phyloP scores from a whole-genome alignment of 768 basidiomycete species.

The Boletellus sp. region DNA sequence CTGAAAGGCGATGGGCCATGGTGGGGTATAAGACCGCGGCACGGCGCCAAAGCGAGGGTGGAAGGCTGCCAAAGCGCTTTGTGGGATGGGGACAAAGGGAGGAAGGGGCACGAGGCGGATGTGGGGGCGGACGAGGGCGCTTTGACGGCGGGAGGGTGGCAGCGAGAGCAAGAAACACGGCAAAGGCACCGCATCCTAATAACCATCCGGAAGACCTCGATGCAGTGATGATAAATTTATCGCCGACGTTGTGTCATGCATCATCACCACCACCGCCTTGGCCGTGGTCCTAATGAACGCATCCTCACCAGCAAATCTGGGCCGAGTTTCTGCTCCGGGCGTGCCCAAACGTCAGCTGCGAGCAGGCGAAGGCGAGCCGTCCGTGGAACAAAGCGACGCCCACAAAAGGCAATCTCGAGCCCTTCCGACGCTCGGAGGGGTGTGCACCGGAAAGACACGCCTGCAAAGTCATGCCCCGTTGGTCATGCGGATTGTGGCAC shows the following conservation, averaged over 20 bases:
- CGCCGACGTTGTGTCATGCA: slow-evolving; percentile 12
- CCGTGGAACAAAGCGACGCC: slow-evolving; percentile 14
- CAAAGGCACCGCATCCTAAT: slow-evolving; percentile 14
- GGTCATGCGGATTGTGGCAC: neutral
- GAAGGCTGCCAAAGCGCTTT: slow-evolving; percentile 24
- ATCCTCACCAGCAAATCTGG: neutral
- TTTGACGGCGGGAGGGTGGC: slow-evolving; percentile 3
- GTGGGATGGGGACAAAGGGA: slow-evolving; percentile 26
- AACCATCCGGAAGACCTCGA: slow-evolving; percentile 10
- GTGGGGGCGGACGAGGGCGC: neutral
- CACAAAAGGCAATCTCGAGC: slow-evolving; percentile 6
- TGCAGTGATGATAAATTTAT: slow-evolving; percentile 14
- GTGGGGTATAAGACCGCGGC: slow-evolving; percentile 12
- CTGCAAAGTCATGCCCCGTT: neutral
- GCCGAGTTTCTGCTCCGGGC: neutral
- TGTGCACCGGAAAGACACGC: neutral
- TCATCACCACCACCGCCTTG: slow-evolving; percentile 4
- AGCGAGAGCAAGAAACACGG: slow-evolving; percentile 1
- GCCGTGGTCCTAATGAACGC: slow-evolving; percentile 10
- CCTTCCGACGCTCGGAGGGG: neutral
- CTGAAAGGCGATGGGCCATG: slow-evolving; percentile 18
- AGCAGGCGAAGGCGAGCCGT: neutral
- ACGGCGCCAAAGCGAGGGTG: slow-evolving; percentile 22
- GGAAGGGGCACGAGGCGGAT: slow-evolving; percentile 1
- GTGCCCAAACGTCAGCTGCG: neutral